Conservation (phyloP, 345 rosid species). For the Syzygium aqueum region DNA sequence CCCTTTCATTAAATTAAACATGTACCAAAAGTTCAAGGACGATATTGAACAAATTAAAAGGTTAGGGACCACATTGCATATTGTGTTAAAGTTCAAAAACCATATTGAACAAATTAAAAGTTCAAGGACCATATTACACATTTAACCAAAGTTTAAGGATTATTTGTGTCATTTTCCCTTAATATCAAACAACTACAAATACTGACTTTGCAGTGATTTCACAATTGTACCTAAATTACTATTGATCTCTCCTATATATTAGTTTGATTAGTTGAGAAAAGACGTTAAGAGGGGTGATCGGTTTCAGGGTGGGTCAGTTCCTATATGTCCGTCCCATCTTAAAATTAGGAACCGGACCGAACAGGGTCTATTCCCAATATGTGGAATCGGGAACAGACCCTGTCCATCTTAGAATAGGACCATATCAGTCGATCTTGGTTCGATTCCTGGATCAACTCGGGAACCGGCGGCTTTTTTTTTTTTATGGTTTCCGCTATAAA, state of each 20-base stretch:
- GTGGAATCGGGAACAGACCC: fast-evolving
- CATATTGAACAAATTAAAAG: too few species aligned
- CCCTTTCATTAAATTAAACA: too few species aligned
- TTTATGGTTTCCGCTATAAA: too few species aligned
- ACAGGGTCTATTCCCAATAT: not conserved
- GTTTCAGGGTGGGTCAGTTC: not conserved
- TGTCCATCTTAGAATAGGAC: not conserved
- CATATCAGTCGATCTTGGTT: not conserved
- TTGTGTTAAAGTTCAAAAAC: too few species aligned
- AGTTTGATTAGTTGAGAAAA: not conserved
- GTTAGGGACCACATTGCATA: too few species aligned
- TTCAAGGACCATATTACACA: too few species aligned
- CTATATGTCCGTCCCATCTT: not conserved
- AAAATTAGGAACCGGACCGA: fast-evolving
- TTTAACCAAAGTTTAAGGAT: too few species aligned
- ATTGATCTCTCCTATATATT: not conserved
- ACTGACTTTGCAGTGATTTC: not conserved
- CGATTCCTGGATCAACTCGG: too few species aligned
- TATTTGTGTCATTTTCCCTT: too few species aligned
- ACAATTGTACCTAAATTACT: not conserved
- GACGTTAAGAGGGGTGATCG: not conserved
- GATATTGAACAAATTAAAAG: too few species aligned
- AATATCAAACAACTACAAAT: not conserved
- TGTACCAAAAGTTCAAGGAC: too few species aligned
- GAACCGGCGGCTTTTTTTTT: too few species aligned